phyloP scores from a whole-genome alignment of 2,329 filamentous ascomycete genomes.

The Botrytis cinerea region DNA sequence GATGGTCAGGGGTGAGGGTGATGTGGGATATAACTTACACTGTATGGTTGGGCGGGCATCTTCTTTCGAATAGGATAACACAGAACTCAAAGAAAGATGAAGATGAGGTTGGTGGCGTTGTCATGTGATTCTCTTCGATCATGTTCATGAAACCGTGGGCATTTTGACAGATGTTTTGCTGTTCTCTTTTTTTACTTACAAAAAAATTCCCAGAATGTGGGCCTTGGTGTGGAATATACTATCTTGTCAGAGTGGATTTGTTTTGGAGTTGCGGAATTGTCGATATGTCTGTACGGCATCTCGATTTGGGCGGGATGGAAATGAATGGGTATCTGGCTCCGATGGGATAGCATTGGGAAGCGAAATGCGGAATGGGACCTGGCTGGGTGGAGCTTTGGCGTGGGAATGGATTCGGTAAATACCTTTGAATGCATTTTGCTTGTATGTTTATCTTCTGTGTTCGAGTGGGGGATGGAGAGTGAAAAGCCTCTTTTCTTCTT shows the following conservation, averaged over 20 bases:
- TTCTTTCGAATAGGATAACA: constrained; percentile 2
- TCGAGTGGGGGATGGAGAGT: neutral
- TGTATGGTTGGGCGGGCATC: constrained; percentile 10
- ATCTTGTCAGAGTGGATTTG: neutral
- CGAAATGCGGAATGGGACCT: neutral
- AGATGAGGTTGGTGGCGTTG: constrained; percentile 37
- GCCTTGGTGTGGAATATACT: constrained; percentile 1
- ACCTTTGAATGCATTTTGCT: neutral
- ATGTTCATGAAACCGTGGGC: constrained; percentile 1
- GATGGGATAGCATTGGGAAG: neutral
- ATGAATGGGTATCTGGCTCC: constrained; percentile 7
- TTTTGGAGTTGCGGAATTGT: constrained; percentile 15
- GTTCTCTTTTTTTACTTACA: neutral
- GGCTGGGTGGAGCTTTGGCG: neutral
- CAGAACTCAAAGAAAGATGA: constrained; percentile 41
- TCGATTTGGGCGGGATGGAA: neutral
- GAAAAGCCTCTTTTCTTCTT: neutral
- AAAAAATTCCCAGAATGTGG: constrained; percentile 1
- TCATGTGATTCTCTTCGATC: neutral
- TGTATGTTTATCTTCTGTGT: constrained; percentile 4
- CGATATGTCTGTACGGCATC: neutral
- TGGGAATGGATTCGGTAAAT: neutral
- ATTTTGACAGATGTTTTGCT: neutral
- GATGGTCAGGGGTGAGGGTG: neutral
- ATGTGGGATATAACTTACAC: neutral